Evolutionary conservation across 331 rosid species (phyloP).

Genomic region (Cydonia oblonga): DNA sequence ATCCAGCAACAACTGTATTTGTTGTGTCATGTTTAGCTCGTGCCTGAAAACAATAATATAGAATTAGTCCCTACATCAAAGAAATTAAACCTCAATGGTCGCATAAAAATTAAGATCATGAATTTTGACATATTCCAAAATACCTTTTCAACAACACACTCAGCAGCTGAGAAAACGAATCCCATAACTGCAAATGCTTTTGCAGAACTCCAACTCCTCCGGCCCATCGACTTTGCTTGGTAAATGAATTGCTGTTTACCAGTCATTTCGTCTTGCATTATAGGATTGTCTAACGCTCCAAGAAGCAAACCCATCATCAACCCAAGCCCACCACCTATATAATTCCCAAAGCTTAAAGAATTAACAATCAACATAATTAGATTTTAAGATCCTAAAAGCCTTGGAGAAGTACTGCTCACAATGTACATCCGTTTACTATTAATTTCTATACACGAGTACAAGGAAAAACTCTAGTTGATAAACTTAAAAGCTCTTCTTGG

Average conservation of each 20-base stretch:
- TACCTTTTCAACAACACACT: slow-evolving; percentile 91
- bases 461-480: not conserved
- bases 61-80: slow-evolving; percentile 1
- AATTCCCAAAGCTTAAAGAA: slow-evolving; percentile 14
- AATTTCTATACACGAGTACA: not conserved
- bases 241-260: slow-evolving; percentile 57
- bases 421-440: not conserved
- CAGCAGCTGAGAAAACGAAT: slow-evolving; percentile 76
- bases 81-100: slow-evolving; percentile 2
- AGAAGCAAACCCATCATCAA: slow-evolving; percentile 79
- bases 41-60: slow-evolving; percentile 31
- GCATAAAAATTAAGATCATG: not conserved
- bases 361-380: not conserved
- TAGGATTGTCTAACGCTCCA: slow-evolving; percentile 68
- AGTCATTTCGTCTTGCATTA: slow-evolving; percentile 70
- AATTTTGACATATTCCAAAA: not conserved
- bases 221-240: slow-evolving; percentile 91
- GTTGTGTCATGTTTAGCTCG: slow-evolving; percentile 80
- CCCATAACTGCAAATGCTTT: slow-evolving; percentile 98
- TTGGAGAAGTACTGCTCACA: no score
- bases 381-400: no score
- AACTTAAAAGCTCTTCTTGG: not conserved
- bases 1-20: slow-evolving; percentile 69
- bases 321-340: slow-evolving; percentile 87
- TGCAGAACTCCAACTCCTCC: slow-evolving; percentile 79